Evolutionary conservation across 345 rosid genomes (phyloP).

Genomic region (Citrus maxima): DNA sequence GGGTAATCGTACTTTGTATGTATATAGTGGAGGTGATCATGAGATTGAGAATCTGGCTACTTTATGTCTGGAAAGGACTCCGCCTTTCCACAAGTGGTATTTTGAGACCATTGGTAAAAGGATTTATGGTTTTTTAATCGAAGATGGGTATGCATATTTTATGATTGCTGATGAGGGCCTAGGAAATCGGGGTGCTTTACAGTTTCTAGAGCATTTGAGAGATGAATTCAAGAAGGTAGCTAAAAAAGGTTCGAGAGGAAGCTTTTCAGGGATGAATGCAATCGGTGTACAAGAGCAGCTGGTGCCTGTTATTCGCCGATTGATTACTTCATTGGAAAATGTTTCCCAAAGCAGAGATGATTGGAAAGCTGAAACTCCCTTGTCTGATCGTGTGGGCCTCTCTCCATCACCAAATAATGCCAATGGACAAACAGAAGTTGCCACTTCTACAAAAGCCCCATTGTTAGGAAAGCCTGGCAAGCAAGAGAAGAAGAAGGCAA

Average conservation of each 20-base stretch:
- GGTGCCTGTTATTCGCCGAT: slow-evolving; percentile 58
- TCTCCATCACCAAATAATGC: slow-evolving; percentile 45
- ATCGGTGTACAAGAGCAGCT: slow-evolving; percentile 54
- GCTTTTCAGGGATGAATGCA: slow-evolving; percentile 59
- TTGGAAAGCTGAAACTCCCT: slow-evolving; percentile 30
- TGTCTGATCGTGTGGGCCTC: slow-evolving; percentile 27
- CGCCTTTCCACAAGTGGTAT: slow-evolving; percentile 77
- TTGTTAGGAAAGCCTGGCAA: slow-evolving; percentile 56
- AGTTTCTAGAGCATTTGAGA: slow-evolving; percentile 61
- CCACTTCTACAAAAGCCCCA: slow-evolving; percentile 65
- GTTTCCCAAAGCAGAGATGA: slow-evolving; percentile 38
- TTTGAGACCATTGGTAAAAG: slow-evolving; percentile 58
- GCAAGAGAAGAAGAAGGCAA: slow-evolving; percentile 71
- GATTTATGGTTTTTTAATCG: slow-evolving; percentile 63
- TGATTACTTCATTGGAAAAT: slow-evolving; percentile 64
- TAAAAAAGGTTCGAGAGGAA: slow-evolving; percentile 52
- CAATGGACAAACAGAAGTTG: slow-evolving; percentile 44
- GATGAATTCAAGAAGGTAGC: slow-evolving; percentile 68
- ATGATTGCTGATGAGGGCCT: slow-evolving; percentile 60
- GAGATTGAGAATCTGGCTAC: slow-evolving; percentile 52
- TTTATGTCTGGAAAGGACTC: slow-evolving; percentile 60
- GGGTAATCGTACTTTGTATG: slow-evolving; percentile 49
- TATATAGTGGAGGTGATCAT: slow-evolving; percentile 52
- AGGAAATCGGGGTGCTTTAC: slow-evolving; percentile 46
- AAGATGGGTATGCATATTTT: slow-evolving; percentile 68